These are phyloP conservation scores for Alternaria ventricosa DNA, from an alignment of 2,329 filamentous ascomycete genomes.

Conservation along the genomic window DNA sequence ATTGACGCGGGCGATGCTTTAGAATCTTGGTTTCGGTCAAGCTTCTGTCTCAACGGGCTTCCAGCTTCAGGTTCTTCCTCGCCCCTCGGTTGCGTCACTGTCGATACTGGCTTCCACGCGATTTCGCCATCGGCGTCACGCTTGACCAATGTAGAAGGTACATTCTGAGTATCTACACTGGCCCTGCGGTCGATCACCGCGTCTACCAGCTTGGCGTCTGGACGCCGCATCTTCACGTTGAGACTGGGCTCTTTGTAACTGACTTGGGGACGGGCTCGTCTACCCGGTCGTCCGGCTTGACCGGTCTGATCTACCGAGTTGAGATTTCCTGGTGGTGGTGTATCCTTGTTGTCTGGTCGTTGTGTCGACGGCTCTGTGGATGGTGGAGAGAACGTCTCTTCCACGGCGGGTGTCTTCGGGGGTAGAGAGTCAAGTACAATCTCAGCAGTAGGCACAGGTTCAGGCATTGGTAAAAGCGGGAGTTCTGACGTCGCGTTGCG, in stretches of 20 bases:
- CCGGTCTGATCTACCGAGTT: slow-evolving; percentile 42
- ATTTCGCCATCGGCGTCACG: slow-evolving; percentile 33
- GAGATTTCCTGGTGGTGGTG: slow-evolving; percentile 53
- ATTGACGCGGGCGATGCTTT: slow-evolving; percentile 20
- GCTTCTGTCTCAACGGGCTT: slow-evolving; percentile 48
- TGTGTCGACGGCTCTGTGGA: slow-evolving; percentile 51
- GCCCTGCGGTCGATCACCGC: slow-evolving; percentile 47
- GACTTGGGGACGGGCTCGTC: slow-evolving; percentile 55
- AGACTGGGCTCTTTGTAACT: slow-evolving; percentile 59
- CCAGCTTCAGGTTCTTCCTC: slow-evolving; percentile 40
- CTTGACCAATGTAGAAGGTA: slow-evolving; percentile 36
- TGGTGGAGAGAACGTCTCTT: slow-evolving; percentile 53
- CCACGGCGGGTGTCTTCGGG: slow-evolving; percentile 48
- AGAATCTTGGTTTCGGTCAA: slow-evolving; percentile 29
- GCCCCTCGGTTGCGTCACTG: slow-evolving; percentile 17
- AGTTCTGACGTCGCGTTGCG: slow-evolving; percentile 33
- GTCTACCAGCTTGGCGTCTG: slow-evolving; percentile 55
- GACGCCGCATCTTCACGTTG: slow-evolving; percentile 57
- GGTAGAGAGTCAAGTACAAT: slow-evolving; percentile 46
- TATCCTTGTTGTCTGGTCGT: slow-evolving; percentile 48
- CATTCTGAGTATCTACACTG: slow-evolving; percentile 33
- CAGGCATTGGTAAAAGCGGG: slow-evolving; percentile 25
- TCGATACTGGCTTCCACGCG: slow-evolving; percentile 37
- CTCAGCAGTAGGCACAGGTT: slow-evolving; percentile 34
- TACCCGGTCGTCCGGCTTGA: slow-evolving; percentile 49